Evolutionary conservation across 768 basidiomycete species (phyloP), one percentile per base, ranked within the genome.

Genomic region (Agaricus subrufescens): DNA sequence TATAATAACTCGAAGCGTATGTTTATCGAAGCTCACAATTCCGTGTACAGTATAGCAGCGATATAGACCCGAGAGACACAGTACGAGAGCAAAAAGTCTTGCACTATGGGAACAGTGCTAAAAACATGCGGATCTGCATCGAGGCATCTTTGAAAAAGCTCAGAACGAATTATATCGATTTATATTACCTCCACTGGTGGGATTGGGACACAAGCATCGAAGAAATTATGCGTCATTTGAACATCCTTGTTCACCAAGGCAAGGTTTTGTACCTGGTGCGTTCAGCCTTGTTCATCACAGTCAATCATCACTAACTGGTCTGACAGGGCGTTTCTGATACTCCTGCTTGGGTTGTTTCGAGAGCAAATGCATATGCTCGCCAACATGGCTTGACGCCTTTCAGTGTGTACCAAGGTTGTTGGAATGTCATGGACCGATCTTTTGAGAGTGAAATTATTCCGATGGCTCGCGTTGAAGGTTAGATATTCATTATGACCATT

Each of bases 361-460:
- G 70, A 50, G 77, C 76, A 3, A 82, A 84, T 61, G 71, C 75
- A 51, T 83, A 80, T 51, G 79, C 81, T 11, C 68, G 75, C 0
- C 68, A 72, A 30, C 75, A 82, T 43, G 79, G 71, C 0, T 65
- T 78, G 50, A 75, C 77, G 0, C 82, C 77, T 2, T 85, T 84
- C 62, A 69, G 71, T 26, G 70, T 84, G 29, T 84, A 83, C 63
- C 81, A 79, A 67, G 81, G 77, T 3, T 56, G 52, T 6, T 79
- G 75, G 76, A 75, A 70, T 60, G 64, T 76, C 15, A 64, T 78
- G 56, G 60, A 71, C 4, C 72, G 82, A 39, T 75, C 76, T 27
- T 70, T 82, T 45, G 81, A 84, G 64, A 71, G 81, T 7, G 82
- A 83, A 1, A 78, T 83, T 52, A 75, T 83, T 51, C 75, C 76